Percentiles rank a stretch among this genome's conserved stretches.
These are phyloP conservation scores for Alectoria sarmentosa DNA, from an alignment of 495 filamentous ascomycete genomes.

Conservation along the genomic window DNA sequence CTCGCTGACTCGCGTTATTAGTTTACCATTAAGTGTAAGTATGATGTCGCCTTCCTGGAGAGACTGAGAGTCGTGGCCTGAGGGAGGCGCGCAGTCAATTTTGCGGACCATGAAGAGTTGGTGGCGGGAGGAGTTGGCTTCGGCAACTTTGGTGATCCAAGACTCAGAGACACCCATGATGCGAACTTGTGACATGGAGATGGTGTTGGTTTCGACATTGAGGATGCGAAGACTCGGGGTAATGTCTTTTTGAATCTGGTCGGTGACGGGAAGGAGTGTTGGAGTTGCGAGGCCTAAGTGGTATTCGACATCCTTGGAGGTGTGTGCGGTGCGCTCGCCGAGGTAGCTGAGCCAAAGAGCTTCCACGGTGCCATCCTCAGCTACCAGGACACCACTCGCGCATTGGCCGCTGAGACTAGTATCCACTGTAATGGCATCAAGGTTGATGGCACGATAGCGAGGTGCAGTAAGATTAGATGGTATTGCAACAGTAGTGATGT, in stretches of 20 bases:
- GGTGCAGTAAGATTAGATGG: constrained; percentile 86
- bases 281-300: constrained; percentile 90
- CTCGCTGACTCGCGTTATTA: constrained; percentile 88
- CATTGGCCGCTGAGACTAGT: constrained; percentile 85
- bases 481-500: constrained; percentile 96
- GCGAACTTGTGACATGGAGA: constrained; percentile 95
- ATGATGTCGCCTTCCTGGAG: constrained; percentile 91
- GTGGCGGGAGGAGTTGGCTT: constrained; percentile 81
- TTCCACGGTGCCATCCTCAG: constrained; percentile 85
- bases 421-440: constrained; percentile 96
- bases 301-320: constrained; percentile 89
- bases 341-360: constrained; percentile 96
- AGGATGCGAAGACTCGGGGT: constrained; percentile 80
- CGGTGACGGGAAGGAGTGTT: constrained; percentile 73
- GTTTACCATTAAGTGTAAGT: constrained; percentile 79
- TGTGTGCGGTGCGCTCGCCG: constrained; percentile 72
- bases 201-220: constrained; percentile 86
- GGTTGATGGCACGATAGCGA: constrained; percentile 90
- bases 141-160: constrained; percentile 84
- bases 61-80: constrained; percentile 34
- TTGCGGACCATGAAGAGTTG: constrained; percentile 99
- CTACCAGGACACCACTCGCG: constrained; percentile 86
- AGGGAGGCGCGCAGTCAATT: constrained; percentile 61
- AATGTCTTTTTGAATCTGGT: constrained; percentile 72
- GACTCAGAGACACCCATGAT: constrained; percentile 96